phyloP scores from a whole-genome alignment of 345 rosid species.

The Pelargonium nanum region DNA sequence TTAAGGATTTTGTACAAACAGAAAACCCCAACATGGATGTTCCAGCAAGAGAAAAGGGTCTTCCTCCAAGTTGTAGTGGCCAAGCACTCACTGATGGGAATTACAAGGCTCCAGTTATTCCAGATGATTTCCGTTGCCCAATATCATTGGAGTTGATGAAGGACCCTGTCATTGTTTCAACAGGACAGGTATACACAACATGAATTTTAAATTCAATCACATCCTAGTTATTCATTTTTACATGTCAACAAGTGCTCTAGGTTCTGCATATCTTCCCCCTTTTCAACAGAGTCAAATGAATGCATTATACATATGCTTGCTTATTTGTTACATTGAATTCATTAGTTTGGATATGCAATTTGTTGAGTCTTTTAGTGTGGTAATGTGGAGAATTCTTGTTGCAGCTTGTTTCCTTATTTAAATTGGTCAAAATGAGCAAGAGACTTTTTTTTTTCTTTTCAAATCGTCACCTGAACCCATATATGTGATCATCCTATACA shows the following conservation, averaged over 20 bases:
- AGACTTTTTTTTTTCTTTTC: no score
- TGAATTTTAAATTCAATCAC: slow-evolving; percentile 6
- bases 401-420: background rate
- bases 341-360: background rate
- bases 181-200: slow-evolving; percentile 66
- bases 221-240: background rate
- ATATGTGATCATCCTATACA: background rate
- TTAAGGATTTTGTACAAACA: slow-evolving; percentile 81
- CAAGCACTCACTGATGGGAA: slow-evolving; percentile 46
- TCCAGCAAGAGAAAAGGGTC: slow-evolving; percentile 26
- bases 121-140: slow-evolving; percentile 96
- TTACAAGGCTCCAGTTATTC: slow-evolving; percentile 60
- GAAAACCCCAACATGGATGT: slow-evolving; percentile 52
- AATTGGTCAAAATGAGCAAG: no score
- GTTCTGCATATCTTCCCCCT: background rate
- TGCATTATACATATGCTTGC: background rate
- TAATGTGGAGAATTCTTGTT: no score
- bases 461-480: no score
- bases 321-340: no score
- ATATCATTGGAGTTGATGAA: slow-evolving; percentile 91
- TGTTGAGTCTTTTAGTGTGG: background rate
- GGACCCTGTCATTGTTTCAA: slow-evolving; percentile 96
- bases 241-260: background rate
- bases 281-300: background rate
- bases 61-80: slow-evolving; percentile 37